Evolutionary conservation across 352 stramenopile genomes (phyloP), one percentile per base, ranked within the genome.

Genomic region (Halophytophthora polymorphica): DNA sequence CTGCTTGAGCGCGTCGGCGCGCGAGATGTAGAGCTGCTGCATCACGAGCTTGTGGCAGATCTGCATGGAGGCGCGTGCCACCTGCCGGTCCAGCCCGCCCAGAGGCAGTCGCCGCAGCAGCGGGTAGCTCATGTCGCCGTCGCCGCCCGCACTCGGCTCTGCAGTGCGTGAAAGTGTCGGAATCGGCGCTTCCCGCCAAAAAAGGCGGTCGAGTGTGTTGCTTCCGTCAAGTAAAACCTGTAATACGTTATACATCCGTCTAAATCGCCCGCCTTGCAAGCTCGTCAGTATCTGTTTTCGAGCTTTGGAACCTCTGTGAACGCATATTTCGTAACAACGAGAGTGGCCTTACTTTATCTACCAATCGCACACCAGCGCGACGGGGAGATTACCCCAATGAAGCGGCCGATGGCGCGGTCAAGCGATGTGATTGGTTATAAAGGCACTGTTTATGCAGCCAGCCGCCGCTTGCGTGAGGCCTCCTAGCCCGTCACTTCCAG

Each of bases 21-120:
- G 81, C 10, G 81, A 89, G 44, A 94, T 71, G 64, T 92, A 94
- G n/a, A 94, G 69, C 65, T 91, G 75, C 55, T 90, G 81, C 79
- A 94, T 92, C 35, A 89, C 73, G 46, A 89, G 66, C 42, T 86
- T 86, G 54, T 89, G 81, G 63, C 78, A 90, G 44, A 94, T 88
- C 52, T 94, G 83, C 79, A 89, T 88, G 29, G 77, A 75, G 11
- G 73, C 79, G 22, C 83, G 83, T 34, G 80, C 71, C 34, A 91
- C 81, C 33, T 73, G 75, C 31, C 67, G 75, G 55, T 94, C 83
- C 25, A 94, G 65, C 44, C 60, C 28, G 40, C 64, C 66, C 43
- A 91, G 58, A 18, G 80, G 70, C 55, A 91, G 61, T 29, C 83
- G 77, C 41, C 83, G 76, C 51, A 80, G 66, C 43, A 87, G 61